Evolutionary conservation across 1,284 basidiomycete species (phyloP).

Genomic region (Cutaneotrichosporon arboriforme): DNA sequence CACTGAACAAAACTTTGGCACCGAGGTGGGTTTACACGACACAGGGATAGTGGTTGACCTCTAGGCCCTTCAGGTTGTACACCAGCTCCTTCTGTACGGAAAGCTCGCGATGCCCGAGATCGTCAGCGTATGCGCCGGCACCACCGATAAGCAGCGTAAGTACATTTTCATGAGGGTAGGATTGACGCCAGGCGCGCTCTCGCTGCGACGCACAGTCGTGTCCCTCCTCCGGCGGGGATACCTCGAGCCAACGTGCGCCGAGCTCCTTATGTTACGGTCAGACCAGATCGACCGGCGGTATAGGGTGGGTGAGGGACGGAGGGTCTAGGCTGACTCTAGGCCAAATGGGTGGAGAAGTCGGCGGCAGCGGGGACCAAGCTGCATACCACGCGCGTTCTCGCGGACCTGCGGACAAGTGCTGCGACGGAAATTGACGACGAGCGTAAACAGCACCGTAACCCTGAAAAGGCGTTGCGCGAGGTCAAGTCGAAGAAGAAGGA

Average conservation of each 20-base stretch:
- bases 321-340: conserved; percentile 13
- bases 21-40: conserved; percentile 63
- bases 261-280: conserved; percentile 28
- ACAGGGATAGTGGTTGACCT: no score
- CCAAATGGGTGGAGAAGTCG: conserved; percentile 20
- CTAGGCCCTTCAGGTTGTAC: conserved; percentile 69
- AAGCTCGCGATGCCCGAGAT: conserved; percentile 63
- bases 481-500: conserved; percentile 13
- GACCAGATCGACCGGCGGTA: conserved; percentile 31
- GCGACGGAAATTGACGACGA: conserved; percentile 18
- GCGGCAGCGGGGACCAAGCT: conserved; percentile 33
- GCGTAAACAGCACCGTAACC: conserved; percentile 33
- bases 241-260: conserved; percentile 28
- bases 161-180: not conserved
- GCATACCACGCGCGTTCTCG: conserved; percentile 44
- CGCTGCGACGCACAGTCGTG: conserved; percentile 5
- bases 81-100: conserved; percentile 73
- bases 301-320: conserved; percentile 15
- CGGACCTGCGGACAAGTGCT: conserved; percentile 21
- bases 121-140: conserved; percentile 15
- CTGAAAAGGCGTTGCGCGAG: conserved; percentile 24
- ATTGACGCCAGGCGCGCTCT: not conserved
- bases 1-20: conserved; percentile 64
- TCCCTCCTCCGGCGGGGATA: conserved; percentile 25
- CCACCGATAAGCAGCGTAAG: conserved; percentile 6